These are phyloP conservation scores for Lachancea meyersii DNA, from an alignment of 805 yeast species.

Conservation along the genomic window DNA sequence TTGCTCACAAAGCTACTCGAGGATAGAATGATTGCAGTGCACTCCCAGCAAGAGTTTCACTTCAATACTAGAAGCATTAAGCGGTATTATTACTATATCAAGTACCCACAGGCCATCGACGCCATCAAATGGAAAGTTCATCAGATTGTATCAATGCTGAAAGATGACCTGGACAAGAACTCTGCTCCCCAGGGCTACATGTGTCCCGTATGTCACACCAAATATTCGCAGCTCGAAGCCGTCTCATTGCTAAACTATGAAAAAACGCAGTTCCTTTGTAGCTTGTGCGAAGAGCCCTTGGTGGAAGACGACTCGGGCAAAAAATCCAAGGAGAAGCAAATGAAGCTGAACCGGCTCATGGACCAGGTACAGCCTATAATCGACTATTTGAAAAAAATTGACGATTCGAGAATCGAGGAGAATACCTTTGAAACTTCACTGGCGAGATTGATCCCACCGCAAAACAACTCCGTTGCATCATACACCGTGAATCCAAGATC, in stretches of 20 bases:
- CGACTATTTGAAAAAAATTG: conserved; percentile 72
- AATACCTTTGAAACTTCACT: conserved; percentile 84
- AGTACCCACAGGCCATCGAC: conserved; percentile 89
- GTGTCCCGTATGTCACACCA: conserved; percentile 78
- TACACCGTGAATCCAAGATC: conserved; percentile 53
- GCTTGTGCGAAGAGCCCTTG: conserved; percentile 68
- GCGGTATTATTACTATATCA: conserved; percentile 80
- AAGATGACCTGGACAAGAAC: conserved; percentile 76
- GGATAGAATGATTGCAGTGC: conserved; percentile 69
- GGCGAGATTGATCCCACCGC: conserved; percentile 79
- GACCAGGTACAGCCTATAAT: conserved; percentile 84
- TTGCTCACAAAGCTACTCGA: conserved; percentile 76
- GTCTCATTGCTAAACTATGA: conserved; percentile 75
- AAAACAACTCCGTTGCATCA: conserved; percentile 60
- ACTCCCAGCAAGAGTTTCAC: conserved; percentile 64
- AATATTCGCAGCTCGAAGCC: conserved; percentile 83
- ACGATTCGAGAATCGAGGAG: conserved; percentile 73
- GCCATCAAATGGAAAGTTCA: conserved; percentile 96
- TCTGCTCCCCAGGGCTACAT: conserved; percentile 91
- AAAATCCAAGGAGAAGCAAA: conserved; percentile 76
- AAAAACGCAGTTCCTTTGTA: conserved; percentile 74
- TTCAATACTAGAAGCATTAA: conserved; percentile 60
- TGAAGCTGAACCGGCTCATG: conserved; percentile 77
- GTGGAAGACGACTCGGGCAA: conserved; percentile 85
- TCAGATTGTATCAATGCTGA: conserved; percentile 67